Conservation (phyloP, 257 asterid species). For the Apocynum venetum region DNA sequence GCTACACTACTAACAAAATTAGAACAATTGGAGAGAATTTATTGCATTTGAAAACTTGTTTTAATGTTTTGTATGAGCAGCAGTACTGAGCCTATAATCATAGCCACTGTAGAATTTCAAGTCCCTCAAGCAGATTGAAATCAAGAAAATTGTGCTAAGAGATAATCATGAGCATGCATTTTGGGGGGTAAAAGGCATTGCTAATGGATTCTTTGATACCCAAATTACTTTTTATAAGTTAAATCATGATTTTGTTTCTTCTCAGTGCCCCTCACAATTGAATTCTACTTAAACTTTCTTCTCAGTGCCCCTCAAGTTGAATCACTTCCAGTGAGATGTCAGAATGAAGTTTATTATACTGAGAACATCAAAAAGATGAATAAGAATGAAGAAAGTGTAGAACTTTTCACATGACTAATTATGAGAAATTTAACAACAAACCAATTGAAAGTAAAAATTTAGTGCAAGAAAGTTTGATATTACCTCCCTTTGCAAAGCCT, state of each 20-base stretch:
- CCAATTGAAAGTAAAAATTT: background rate
- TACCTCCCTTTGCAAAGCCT: conserved; percentile 54
- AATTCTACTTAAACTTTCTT: background rate
- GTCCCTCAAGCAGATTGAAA: background rate
- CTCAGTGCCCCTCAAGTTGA: background rate
- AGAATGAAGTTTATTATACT: background rate
- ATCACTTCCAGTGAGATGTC: background rate
- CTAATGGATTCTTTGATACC: too few relatives aligned
- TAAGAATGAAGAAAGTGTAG: too few relatives aligned
- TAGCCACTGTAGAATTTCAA: background rate
- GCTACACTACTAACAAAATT: background rate
- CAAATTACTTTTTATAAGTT: background rate
- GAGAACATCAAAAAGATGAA: background rate
- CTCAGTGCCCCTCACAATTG: background rate
- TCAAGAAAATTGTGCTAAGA: background rate
- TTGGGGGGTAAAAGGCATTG: background rate
- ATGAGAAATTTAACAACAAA: background rate
- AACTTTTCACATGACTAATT: background rate
- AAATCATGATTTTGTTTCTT: background rate
- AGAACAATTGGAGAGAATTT: background rate
- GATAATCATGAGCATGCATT: background rate
- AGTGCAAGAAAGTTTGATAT: background rate
- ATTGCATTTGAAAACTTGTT: background rate
- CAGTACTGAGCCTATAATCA: background rate
- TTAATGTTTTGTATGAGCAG: background rate